Conservation (phyloP, 371 early-diverging fungal genomes). For the Rhizopus stolonifer region DNA sequence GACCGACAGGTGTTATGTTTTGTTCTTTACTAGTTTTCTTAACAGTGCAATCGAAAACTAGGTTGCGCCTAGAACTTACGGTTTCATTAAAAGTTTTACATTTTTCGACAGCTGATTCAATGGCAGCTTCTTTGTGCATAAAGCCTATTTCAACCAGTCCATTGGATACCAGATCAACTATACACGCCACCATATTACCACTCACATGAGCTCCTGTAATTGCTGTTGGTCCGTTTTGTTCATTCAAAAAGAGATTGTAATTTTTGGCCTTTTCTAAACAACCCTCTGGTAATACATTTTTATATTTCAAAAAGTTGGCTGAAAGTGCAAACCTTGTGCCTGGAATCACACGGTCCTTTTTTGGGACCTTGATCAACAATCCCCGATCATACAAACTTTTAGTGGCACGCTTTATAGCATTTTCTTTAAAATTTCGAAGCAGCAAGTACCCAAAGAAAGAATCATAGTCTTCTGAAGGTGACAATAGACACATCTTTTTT, state of each 20-base stretch:
- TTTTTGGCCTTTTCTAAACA: conserved; percentile 28
- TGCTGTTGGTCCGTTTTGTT: neutral
- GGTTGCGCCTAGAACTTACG: too few relatives aligned
- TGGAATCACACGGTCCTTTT: conserved; percentile 47
- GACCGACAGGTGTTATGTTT: too few relatives aligned
- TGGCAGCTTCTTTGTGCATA: too few relatives aligned
- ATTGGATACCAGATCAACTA: conserved; percentile 23
- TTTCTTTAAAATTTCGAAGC: conserved; percentile 28
- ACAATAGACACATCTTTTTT: conserved; percentile 58
- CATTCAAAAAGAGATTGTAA: conserved; percentile 20
- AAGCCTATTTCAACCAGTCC: too few relatives aligned
- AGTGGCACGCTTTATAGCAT: conserved; percentile 17
- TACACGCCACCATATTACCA: conserved; percentile 37
- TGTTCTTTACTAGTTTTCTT: too few relatives aligned
- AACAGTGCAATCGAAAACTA: too few relatives aligned
- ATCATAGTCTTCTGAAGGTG: conserved; percentile 51
- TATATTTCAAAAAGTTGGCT: conserved; percentile 18
- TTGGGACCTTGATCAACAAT: conserved; percentile 26
- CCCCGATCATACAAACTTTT: conserved; percentile 18
- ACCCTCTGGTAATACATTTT: conserved; percentile 15
- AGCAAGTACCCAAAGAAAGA: conserved; percentile 45
- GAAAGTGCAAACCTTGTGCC: conserved; percentile 44
- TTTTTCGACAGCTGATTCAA: too few relatives aligned
- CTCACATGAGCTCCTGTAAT: conserved; percentile 10
- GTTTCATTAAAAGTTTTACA: too few relatives aligned